Percentiles rank a stretch among this genome's conserved stretches.
Conservation (phyloP, 371 early-diverging fungal species). For the Mortierella sp. region DNA sequence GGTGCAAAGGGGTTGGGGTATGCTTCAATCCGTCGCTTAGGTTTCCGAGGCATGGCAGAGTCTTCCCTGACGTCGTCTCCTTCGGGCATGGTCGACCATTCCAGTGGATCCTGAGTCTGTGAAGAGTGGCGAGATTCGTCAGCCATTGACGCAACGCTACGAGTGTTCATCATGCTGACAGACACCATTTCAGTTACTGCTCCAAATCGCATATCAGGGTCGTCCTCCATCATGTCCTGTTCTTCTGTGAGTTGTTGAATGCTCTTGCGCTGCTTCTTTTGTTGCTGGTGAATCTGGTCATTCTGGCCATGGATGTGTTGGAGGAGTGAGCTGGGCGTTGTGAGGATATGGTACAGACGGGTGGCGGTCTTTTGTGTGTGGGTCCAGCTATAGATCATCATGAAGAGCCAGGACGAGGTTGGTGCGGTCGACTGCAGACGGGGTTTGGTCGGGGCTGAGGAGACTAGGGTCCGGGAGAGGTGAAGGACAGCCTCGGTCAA, state of each 20-base stretch:
- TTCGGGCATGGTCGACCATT: background rate
- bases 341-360: conserved; percentile 36
- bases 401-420: conserved; percentile 45
- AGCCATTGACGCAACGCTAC: conserved; percentile 27
- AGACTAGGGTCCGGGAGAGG: conserved; percentile 47
- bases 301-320: conserved; percentile 31
- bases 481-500: conserved; percentile 48
- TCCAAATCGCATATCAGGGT: conserved; percentile 36
- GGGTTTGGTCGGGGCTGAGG: conserved; percentile 22
- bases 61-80: conserved; percentile 25
- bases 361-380: conserved; percentile 42
- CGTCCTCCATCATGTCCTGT: conserved; percentile 44
- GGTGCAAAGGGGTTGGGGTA: conserved; percentile 46
- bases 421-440: conserved; percentile 11
- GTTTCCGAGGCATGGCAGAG: conserved; percentile 20
- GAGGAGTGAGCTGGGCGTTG: conserved; percentile 29
- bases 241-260: conserved; percentile 56
- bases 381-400: conserved; percentile 55
- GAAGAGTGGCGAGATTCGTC: conserved; percentile 5
- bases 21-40: conserved; percentile 36
- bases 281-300: conserved; percentile 19
- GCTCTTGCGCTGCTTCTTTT: conserved; percentile 37
- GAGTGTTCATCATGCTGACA: conserved; percentile 52
- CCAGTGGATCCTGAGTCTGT: conserved; percentile 18
- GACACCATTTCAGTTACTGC: conserved; percentile 47